Evolutionary conservation across 202 grass and related monocot genomes (phyloP), one percentile per base, ranked within the genome.

Genomic region (Digitaria exilis): DNA sequence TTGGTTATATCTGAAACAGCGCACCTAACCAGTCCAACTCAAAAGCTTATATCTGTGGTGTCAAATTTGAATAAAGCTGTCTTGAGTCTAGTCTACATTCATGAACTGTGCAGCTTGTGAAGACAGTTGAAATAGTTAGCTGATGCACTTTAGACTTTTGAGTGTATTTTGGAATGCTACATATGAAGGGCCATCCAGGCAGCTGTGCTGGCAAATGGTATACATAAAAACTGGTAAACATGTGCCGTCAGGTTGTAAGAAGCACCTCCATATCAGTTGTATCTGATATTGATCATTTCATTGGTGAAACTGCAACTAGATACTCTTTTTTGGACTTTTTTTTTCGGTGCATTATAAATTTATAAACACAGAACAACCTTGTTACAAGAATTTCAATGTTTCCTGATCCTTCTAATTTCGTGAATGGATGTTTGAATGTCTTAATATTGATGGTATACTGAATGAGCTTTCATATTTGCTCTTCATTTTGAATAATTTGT

Each of bases 41-140:
- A n/a, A n/a, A n/a, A n/a, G n/a, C n/a, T n/a, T n/a, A n/a, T n/a
- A 15, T 49, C 28, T 16, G 1, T 81, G 17, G 18, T 51, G 14
- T 28, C 72, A 78, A n/a, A 30, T 66, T 85, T 77, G 29, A 13
- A 21, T 77, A 69, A 75, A 80, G 29, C 11, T 78, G 31, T 13
- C 39, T n/a, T 5, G 48, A 43, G 14, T 76, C 44, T 69, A 26
- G 54, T 26, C 52, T 70, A 75, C 62, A 76, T 54, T 13, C 62
- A 64, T 80, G 12, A 62, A 85, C 21, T 2, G 15, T 89, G 46
- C 26, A 65, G 55, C 54, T 64, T 80, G 26, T 57, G 16, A 56
- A 19, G 19, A 34, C 56, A 81, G 55, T 45, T 65, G 6, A 80
- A 75, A 80, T 84, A 42, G 58, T 66, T 73, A 48, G 41, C 44